Conservation (phyloP, 331 rosid species). For the Malus hybrid region DNA sequence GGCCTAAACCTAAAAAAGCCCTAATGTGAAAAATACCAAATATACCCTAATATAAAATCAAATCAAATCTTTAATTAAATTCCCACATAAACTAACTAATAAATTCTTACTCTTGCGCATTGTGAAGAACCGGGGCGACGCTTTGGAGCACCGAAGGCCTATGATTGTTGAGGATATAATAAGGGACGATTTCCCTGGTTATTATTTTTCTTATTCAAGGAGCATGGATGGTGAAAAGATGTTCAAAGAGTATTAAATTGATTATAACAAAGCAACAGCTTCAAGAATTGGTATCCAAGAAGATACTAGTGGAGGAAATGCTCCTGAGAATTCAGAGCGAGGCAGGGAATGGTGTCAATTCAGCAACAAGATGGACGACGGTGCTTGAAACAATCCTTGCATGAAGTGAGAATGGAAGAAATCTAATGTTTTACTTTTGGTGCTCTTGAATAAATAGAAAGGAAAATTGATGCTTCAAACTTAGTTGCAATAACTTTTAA, state of each 20-base stretch:
- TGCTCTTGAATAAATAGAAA: neutral
- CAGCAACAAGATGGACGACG: constrained; percentile 22
- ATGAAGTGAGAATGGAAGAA: constrained; percentile 23
- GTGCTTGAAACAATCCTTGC: constrained; percentile 57
- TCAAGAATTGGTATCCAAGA: constrained; percentile 34
- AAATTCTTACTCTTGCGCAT: neutral
- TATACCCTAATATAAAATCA: too few relatives aligned
- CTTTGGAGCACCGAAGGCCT: neutral
- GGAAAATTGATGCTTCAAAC: neutral
- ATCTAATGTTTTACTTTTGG: neutral
- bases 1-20: too few relatives aligned
- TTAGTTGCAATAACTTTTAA: neutral
- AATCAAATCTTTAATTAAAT: too few relatives aligned
- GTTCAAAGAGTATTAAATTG: constrained; percentile 45
- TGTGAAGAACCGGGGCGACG: neutral
- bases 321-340: constrained; percentile 23
- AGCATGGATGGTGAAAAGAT: constrained; percentile 3
- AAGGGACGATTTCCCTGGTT: too few relatives aligned
- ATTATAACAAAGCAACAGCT: constrained; percentile 56
- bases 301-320: constrained; percentile 42
- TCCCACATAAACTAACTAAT: too few relatives aligned
- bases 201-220: too few relatives aligned
- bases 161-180: neutral
- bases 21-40: too few relatives aligned
- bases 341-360: neutral